Percentiles rank a stretch among this genome's conserved stretches.
phyloP scores from a whole-genome alignment of 2,329 filamentous ascomycete species.

The Incumbomyces lentus region DNA sequence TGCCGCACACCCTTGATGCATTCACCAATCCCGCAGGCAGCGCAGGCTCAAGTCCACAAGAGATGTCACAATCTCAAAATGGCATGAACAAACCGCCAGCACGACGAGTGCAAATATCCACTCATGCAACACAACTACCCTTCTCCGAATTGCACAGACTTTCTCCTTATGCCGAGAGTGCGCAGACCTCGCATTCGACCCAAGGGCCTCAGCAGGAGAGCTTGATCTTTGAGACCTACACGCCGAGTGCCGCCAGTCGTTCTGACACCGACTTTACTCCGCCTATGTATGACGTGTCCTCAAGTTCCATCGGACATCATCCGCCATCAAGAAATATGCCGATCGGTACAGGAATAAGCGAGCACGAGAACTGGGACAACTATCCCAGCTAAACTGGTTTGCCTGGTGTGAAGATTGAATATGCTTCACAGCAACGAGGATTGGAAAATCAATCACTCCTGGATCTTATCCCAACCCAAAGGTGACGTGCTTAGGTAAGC shows the following conservation, averaged over 20 bases:
- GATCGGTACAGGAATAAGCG: background rate
- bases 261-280: constrained; percentile 1
- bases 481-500: no score
- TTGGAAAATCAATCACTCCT: no score
- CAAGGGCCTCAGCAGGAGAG: background rate
- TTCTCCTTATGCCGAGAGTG: background rate
- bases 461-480: no score
- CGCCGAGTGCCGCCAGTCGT: background rate
- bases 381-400: constrained; percentile 2
- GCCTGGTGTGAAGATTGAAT: no score
- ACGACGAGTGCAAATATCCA: background rate
- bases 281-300: constrained; percentile 1
- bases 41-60: background rate
- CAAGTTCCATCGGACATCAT: background rate
- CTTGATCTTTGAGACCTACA: constrained; percentile 2
- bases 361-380: background rate
- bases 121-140: background rate
- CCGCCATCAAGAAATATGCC: background rate
- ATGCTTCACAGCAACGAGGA: no score
- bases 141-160: background rate
- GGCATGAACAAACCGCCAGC: background rate
- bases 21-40: background rate
- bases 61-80: background rate
- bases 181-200: background rate
- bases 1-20: constrained; percentile 6